Conservation (phyloP, 2,329 filamentous ascomycete species). For the Niveomyces coronatus region DNA sequence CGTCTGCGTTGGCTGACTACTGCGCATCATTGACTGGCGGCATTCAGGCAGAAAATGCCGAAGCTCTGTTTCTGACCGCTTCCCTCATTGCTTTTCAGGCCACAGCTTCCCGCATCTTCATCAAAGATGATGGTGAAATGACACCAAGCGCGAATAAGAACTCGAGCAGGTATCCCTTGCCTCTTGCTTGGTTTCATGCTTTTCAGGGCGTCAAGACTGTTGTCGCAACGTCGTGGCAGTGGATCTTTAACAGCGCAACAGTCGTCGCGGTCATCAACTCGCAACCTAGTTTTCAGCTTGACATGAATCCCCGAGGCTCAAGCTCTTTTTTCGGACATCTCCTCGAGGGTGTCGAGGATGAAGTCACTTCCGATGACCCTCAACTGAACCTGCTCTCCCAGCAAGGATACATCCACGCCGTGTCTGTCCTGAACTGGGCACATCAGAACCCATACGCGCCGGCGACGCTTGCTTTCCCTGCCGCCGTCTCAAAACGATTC, state of each 20-base stretch:
- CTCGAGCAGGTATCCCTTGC: conserved; percentile 42
- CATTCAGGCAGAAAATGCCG: conserved; percentile 48
- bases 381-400: conserved; percentile 22
- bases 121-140: conserved; percentile 40
- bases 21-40: conserved; percentile 45
- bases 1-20: conserved; percentile 51
- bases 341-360: conserved; percentile 46
- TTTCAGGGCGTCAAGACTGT: conserved; percentile 59
- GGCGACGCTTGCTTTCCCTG: conserved; percentile 52
- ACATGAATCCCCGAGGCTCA: conserved; percentile 40
- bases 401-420: conserved; percentile 52
- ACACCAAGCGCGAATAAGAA: conserved; percentile 22
- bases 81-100: conserved; percentile 58
- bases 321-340: conserved; percentile 52
- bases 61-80: conserved; percentile 52
- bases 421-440: conserved; percentile 58
- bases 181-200: conserved; percentile 55
- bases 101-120: conserved; percentile 51
- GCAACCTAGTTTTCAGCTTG: conserved; percentile 50
- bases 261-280: conserved; percentile 54
- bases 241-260: conserved; percentile 46
- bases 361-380: conserved; percentile 31
- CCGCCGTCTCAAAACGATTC: conserved; percentile 51
- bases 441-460: conserved; percentile 49
- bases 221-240: conserved; percentile 54